Evolutionary conservation across 2,329 filamentous ascomycete species (phyloP), one percentile per base, ranked within the genome.

Genomic region (Camptophora hylomeconis): DNA sequence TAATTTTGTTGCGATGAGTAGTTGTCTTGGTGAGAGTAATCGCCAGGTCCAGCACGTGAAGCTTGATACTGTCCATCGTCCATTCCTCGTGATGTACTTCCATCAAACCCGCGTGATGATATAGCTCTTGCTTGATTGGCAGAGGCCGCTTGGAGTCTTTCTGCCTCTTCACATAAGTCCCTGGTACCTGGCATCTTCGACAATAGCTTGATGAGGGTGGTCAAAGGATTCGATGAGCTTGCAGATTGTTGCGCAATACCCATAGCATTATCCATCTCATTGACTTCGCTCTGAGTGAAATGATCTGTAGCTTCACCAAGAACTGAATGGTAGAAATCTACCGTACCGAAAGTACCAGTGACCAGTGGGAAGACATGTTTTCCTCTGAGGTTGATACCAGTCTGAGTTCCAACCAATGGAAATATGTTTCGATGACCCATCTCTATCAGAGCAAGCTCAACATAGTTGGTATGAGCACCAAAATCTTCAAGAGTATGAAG

Each of bases 281-380:
- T 80, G 19, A 89, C 74, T 50, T 87, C 80, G 10, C 80, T 82
- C 50, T 89, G 81, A 2, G 80, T 80, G 47, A 89, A 82, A 49
- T 86, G 79, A 47, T 89, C 81, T 7, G 72, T 81, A 17, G 80
- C 80, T 51, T 87, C 81, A 33, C 78, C 67, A 14, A 71, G 54
- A 3, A 82, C 80, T 1, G 79, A 84, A 51, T 89, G 81, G 41
- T 87, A 60, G 50, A 89, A 89, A 51, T 87, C 81, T 3, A 87
- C 80, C 40, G 73, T 80, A 21, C 81, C 81, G 53, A 89, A 89
- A 0, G 64, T 66, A 17, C 63, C 63, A 15, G 80, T 87, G 13
- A 83, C 74, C 2, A 87, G 59, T 4, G 80, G 80, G 41, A 67
- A 87, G 6, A 83, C 65, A n/a, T 60, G 65, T 37, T 71, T 72